Conservation (phyloP, 2,329 filamentous ascomycete genomes). For the Talaromyces rugulosus region DNA sequence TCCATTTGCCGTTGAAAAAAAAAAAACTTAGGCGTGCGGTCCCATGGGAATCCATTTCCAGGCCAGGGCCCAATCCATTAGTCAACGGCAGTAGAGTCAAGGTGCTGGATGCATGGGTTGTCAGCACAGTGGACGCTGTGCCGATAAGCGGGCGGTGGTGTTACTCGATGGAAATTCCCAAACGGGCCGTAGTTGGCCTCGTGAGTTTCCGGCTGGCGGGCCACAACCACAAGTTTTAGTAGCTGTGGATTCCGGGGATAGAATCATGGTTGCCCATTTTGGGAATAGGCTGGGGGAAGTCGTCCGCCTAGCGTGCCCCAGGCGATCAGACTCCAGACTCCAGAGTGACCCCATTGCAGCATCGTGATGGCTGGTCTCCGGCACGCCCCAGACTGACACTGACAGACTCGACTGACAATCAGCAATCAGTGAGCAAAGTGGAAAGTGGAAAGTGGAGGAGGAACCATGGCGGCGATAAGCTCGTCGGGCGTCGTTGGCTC, state of each 20-base stretch:
- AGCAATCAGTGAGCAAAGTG: too few species aligned
- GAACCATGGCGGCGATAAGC: not conserved
- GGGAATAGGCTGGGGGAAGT: not conserved
- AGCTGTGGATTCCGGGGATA: slow-evolving; percentile 9
- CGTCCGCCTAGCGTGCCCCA: too few species aligned
- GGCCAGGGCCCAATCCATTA: not conserved
- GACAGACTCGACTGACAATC: too few species aligned
- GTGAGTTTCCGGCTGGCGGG: not conserved
- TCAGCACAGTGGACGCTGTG: not conserved
- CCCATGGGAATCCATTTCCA: not conserved
- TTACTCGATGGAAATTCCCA: slow-evolving; percentile 10
- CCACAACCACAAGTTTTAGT: not conserved
- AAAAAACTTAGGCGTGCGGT: not conserved
- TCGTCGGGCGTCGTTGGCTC: not conserved
- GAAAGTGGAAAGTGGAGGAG: not conserved
- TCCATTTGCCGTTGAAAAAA: not conserved
- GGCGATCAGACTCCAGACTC: too few species aligned
- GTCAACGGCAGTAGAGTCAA: not conserved
- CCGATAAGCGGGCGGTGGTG: not conserved
- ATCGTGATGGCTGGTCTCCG: not conserved
- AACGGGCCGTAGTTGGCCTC: not conserved
- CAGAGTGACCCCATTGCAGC: not conserved
- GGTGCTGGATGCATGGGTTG: not conserved
- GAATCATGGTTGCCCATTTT: slow-evolving; percentile 11
- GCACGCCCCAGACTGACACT: not conserved